Base-by-base conservation (phyloP, 2,329 filamentous ascomycete species). In the Pseudogymnoascus sp. region DNA sequence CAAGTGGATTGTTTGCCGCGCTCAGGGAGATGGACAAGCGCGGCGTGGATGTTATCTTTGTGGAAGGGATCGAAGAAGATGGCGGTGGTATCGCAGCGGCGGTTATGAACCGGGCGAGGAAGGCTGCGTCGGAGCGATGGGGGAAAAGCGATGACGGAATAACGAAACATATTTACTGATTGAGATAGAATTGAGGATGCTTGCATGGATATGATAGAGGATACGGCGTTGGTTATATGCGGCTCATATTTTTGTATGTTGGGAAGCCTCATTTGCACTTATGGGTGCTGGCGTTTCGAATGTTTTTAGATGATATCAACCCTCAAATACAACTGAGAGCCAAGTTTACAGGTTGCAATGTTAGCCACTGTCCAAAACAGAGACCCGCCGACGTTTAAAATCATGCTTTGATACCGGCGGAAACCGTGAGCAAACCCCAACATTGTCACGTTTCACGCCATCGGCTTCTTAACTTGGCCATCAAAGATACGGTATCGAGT, bases 1-100 rank as follows among this genome's bases (percentile, higher is more conserved):
- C 94, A 1, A 85, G 92, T 68, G 90, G 90, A 0, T 79, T 99
- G 12, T 99, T 99, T 73, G 90, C 91, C 11, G 90, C 91, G 1
- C 78, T 99, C 61, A 82, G 94, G 61, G 90, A 92, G 68, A 82
- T 99, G 66, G 94, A 99, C 73, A 84, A 87, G 69, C 81, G 85
- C 65, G 84, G 86, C 30, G 91, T 91, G 3, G 87, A 94, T 71
- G 80, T 89, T 19, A 97, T 99, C 60, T 90, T 92, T 68, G 91
- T 97, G 9, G 94, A 99, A 73, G 93, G 93, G 2, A 89, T 97
- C 63, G 80, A 85, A 64, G 58, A 39, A 25, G 89, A 90, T 64
- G 85, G 88, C 64, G 86, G 89, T 33, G 90, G 94, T 72, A 87
- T 94, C 68, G 91, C 92, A 19, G 90, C 91, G 23, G 94, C 90